phyloP scores from a whole-genome alignment of 73 alveolate genomes.

The Urostyla sp. region DNA sequence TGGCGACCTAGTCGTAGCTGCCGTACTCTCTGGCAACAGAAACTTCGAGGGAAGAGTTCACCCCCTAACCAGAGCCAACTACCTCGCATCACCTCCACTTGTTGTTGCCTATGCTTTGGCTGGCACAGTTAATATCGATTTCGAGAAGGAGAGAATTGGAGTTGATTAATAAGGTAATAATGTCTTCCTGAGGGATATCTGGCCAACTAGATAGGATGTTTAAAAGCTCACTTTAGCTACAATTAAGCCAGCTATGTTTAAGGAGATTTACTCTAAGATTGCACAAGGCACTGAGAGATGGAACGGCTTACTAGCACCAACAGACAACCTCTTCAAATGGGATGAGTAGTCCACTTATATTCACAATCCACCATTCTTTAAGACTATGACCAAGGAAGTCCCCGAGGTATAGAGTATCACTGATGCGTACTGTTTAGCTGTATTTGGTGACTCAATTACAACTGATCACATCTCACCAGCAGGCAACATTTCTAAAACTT shows the following conservation, averaged over 20 bases:
- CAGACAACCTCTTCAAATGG: conserved; percentile 86
- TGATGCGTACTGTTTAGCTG: conserved; percentile 80
- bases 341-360: conserved; percentile 87
- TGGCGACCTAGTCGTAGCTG: conserved; percentile 89
- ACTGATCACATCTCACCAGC: conserved; percentile 97
- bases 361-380: conserved; percentile 94
- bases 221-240: conserved; percentile 68
- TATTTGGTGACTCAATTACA: conserved; percentile 92
- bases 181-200: conserved; percentile 91
- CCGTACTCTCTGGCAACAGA: conserved; percentile 92
- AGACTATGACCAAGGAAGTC: conserved; percentile 71
- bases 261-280: conserved; percentile 80
- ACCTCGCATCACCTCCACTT: conserved; percentile 93
- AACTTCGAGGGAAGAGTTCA: conserved; percentile 95
- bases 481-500: conserved; percentile 87
- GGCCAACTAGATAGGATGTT: conserved; percentile 90
- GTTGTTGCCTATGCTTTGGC: conserved; percentile 95
- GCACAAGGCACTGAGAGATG: conserved; percentile 91
- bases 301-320: conserved; percentile 83
- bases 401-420: conserved; percentile 57
- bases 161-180: conserved; percentile 79
- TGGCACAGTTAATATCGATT: conserved; percentile 91
- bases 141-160: conserved; percentile 91
- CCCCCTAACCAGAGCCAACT: conserved; percentile 94
- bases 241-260: conserved; percentile 89